Conservation (phyloP, 371 early-diverging fungal genomes). For the Mucor racemosus region DNA sequence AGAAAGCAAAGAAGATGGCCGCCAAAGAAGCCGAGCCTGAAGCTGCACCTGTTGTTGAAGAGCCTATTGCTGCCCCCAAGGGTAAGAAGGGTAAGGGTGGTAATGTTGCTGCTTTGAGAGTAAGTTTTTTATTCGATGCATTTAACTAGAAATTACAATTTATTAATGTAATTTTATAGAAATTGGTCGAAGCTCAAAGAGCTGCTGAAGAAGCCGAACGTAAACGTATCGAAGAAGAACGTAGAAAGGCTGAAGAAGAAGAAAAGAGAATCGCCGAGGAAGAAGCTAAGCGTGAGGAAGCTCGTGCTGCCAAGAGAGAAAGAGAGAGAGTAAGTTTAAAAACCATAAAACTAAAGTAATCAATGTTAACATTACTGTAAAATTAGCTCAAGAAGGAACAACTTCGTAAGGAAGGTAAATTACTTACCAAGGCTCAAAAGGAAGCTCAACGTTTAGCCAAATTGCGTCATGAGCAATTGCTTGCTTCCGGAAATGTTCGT, state of each 20-base stretch:
- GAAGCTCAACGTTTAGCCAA: conserved; percentile 79
- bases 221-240: conserved; percentile 45
- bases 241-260: conserved; percentile 49
- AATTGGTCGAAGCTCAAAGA: conserved; percentile 57
- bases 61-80: conserved; percentile 31
- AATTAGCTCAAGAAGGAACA: conserved; percentile 82
- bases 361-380: not conserved
- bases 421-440: conserved; percentile 93
- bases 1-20: conserved; percentile 44
- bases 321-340: conserved; percentile 34
- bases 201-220: conserved; percentile 58
- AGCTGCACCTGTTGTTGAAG: conserved; percentile 32
- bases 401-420: conserved; percentile 89
- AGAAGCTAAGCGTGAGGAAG: conserved; percentile 52
- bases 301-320: conserved; percentile 50
- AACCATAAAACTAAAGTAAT: too few species aligned
- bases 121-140: conserved; percentile 26
- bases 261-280: conserved; percentile 47
- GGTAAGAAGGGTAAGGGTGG: conserved; percentile 52
- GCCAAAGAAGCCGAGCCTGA: conserved; percentile 33
- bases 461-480: conserved; percentile 78
- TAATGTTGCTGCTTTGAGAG: conserved; percentile 54
- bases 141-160: not conserved
- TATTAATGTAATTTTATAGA: conserved; percentile 27
- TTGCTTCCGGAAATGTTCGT: conserved; percentile 76